Base-by-base conservation (phyloP, 768 basidiomycete genomes). In the Cystoderma amianthinum region DNA sequence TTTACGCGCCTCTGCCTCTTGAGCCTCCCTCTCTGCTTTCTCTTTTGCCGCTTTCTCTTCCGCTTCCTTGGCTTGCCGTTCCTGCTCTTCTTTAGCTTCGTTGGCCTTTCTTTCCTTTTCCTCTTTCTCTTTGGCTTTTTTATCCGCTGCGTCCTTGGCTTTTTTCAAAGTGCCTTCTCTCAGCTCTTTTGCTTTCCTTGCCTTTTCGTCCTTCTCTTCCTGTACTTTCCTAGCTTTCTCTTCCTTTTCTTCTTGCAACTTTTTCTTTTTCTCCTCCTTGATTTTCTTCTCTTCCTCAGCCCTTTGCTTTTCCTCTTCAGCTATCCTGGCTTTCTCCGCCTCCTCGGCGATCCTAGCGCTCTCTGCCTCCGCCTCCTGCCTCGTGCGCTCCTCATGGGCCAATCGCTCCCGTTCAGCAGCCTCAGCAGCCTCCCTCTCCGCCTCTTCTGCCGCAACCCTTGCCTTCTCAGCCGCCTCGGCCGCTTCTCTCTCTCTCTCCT, bases 321-420 rank as follows among this genome's bases (percentile, higher is more conserved):
- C 48, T 19, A 36, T 34, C 40, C 35, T 36, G 18, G 38, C 20
- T 17, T 35, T 36, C 36, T 45, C 44, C 20, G 35, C 39, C 30
- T 43, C 45, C 12, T 43, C 45, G 1, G 12, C 39, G 32, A 41
- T 39, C 10, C 12, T 18, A 1, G 11, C 39, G 12, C 21, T 24
- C 30, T 43, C 34, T 18, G 41, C 45, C 16, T 21, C 39, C 33
- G 25, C 34, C 21, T 42, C 39, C 9, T 28, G 17, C 32, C 47
- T 42, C 34, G 44, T 43, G 28, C 37, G 44, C 44, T 36, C 44
- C 41, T 33, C 47, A 19, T 7, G 9, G 9, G 34, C 34, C 12
- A 19, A 36, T 22, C 47, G 33, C 28, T 49, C 45, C 38, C 36
- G 37, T 38, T 48, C 46, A 32, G 53, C 49, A 36, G 47, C 50